These are phyloP conservation scores for Cornus florida DNA, from an alignment of 148 eudicot genomes.

Conservation along the genomic window DNA sequence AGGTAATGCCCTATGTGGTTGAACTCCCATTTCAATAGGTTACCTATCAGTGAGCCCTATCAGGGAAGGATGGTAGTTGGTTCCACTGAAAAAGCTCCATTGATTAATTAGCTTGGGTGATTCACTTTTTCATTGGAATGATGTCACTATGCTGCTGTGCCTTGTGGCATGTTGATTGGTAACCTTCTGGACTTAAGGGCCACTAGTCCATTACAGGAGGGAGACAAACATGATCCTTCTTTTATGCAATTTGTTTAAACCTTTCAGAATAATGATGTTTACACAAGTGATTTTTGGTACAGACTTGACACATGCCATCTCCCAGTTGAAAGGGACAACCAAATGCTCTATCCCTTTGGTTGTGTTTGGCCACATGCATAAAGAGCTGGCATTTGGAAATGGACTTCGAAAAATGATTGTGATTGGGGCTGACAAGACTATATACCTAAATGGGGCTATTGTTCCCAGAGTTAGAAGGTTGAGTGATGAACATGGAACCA, in stretches of 20 bases:
- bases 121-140: neutral
- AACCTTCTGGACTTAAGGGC: neutral
- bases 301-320: conserved; percentile 75
- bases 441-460: conserved; percentile 83
- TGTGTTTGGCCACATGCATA: conserved; percentile 96
- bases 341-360: conserved; percentile 62
- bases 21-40: neutral
- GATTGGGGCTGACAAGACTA: conserved; percentile 55
- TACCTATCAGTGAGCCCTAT: neutral
- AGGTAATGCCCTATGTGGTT: conserved; percentile 36
- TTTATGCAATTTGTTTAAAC: neutral
- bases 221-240: neutral
- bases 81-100: neutral
- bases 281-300: conserved; percentile 21
- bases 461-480: conserved; percentile 68
- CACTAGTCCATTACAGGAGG: neutral
- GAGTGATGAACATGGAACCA: conserved; percentile 18
- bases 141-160: neutral
- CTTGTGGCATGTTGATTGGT: conserved; percentile 1
- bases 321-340: conserved; percentile 55
- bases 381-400: conserved; percentile 53
- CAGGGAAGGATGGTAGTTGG: neutral
- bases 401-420: conserved; percentile 78
- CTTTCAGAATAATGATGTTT: neutral
- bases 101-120: neutral